Base-by-base conservation (phyloP, 257 asterid genomes). In the Plectranthus barbatus region DNA sequence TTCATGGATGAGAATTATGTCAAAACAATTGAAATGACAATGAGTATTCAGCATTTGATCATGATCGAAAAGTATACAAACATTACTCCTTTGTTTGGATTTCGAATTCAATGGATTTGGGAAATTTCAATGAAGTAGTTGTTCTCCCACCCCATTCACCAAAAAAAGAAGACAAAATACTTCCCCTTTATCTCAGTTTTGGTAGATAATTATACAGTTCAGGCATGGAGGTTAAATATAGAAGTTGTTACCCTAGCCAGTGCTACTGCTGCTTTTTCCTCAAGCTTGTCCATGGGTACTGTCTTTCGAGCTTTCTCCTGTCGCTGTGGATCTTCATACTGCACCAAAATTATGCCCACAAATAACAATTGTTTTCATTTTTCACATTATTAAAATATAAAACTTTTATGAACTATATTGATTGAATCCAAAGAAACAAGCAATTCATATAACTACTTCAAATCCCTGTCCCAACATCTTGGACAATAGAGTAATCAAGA, bases 261-360 rank as follows among this genome's bases (percentile, higher is more conserved):
- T 34, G 95, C 79, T 73, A 92, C 77, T 74, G 72, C 20, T 58
- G 98, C 91, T 74, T 91, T 91, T 80, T 91, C 98, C 87, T 86
- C 97, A 67, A 92, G 93, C 76, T 77, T 86, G 61, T 86, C 98
- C 72, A 74, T 71, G 34, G 95, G 91, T 26, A 88, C 96, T 2
- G 95, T 84, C 68, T 78, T 85, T 34, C 86, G 83, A 69, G 95
- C 98, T 19, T 75, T 88, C 71, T 86, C 93, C 69, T 89, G 95
- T 23, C 86, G 78, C 68, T 75, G 76, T 18, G 84, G 82, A 64
- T 85, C 95, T 72, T 89, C 98, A 79, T 86, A 92, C 98, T 92
- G 78, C 70, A 59, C 62, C 74, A 84, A 56, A 29, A 75, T 40
- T 61, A 36, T 47, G 49, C 12, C 50, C 39, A 68, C 34, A 34